Conservation (phyloP, 139 green algal genomes). For the Chlamydomonas sp. region DNA sequence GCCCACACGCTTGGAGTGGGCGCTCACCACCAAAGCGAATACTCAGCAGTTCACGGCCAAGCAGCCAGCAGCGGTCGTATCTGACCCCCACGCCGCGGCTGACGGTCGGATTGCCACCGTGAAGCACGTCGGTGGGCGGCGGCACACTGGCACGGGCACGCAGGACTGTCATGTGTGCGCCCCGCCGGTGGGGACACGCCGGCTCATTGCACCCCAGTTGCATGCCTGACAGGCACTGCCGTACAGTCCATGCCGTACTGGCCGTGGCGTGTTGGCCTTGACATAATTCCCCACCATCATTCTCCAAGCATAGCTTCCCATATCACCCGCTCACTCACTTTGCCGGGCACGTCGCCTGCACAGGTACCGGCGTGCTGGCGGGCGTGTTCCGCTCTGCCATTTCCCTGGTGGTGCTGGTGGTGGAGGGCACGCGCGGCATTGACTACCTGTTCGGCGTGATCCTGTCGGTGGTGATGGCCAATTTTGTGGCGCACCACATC, state of each 20-base stretch:
- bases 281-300: too few relatives aligned
- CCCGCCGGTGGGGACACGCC: too few relatives aligned
- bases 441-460: conserved; percentile 91
- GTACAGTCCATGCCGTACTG: too few relatives aligned
- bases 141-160: not conserved
- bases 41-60: too few relatives aligned
- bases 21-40: too few relatives aligned
- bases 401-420: conserved; percentile 90
- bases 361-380: conserved; percentile 77
- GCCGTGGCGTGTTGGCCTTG: too few relatives aligned
- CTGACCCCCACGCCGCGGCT: too few relatives aligned
- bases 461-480: conserved; percentile 84
- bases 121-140: not conserved
- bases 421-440: conserved; percentile 85
- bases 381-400: conserved; percentile 92
- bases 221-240: too few relatives aligned
- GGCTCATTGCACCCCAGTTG: too few relatives aligned
- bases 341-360: not conserved
- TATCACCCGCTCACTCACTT: not conserved
- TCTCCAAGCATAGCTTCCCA: not conserved
- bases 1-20: too few relatives aligned
- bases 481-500: conserved; percentile 84
- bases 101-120: too few relatives aligned
- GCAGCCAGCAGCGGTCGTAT: too few relatives aligned
- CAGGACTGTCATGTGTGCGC: not conserved